Base-by-base conservation (phyloP, 1,284 basidiomycete genomes). In the Leucoagaricus sp. region DNA sequence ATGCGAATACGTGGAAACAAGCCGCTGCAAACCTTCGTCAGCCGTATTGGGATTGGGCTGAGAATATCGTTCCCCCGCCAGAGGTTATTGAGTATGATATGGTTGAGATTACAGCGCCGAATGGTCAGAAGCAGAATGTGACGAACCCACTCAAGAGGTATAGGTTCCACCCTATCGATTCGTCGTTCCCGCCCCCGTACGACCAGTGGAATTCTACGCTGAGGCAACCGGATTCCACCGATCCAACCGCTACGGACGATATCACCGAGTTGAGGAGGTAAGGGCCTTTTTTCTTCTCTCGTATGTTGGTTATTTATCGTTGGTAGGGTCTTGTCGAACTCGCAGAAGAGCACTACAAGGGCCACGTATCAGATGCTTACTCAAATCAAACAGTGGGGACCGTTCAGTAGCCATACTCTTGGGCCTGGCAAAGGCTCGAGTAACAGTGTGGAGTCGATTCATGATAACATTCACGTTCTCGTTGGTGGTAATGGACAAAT, bases 1-100 rank as follows among this genome's bases (percentile, higher is more conserved):
- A 78, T 44, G 55, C 65, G 50, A 60, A 55, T 2, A 63, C 49
- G 4, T 81, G 75, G 75, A 53, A 67, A 40, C 55, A 66, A 25
- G 76, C 76, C 1, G 78, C 79, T 2, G 49, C 57, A 17, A 59
- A 72, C 21, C 67, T 82, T 25, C 74, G 80, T 26, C 69, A 73
- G 46, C 79, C 80, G 0, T 81, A 73, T 65, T 82, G 79, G 80
- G 81, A 83, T 61, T 83, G 81, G 81, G 79, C 80, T 1, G 58
- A 45, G 3, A 76, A 77, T 40, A 46, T 72, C 1, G 63, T 77
- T 6, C 79, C 76, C 21, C 79, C 80, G 2, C 65, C 70, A 4
- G 68, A 77, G 58, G 75, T 80, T 42, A 78, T 78, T 51, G 67
- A 68, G 1, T 53, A 69, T 34, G 63, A 67, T 36, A 61, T 67